These are phyloP conservation scores for Volvox carteri DNA, from an alignment of 163 green algal species.

Conservation along the genomic window DNA sequence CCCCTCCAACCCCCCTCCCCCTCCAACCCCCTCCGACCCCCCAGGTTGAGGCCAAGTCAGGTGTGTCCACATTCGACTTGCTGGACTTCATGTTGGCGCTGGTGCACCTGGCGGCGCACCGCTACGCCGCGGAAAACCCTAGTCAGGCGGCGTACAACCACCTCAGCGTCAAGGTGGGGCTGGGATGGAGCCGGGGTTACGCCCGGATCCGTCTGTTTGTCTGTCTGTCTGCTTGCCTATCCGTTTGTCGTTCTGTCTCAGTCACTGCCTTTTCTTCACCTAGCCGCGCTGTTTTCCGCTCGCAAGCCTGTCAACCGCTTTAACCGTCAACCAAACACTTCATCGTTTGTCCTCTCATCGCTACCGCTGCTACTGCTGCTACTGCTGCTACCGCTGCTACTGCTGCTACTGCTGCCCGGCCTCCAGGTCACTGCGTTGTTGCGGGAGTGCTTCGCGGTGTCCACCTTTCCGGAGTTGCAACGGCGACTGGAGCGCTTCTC, in stretches of 20 bases:
- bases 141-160: conserved; percentile 50
- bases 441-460: conserved; percentile 67
- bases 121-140: conserved; percentile 63
- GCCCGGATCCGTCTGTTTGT: too few relatives aligned
- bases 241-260: too few relatives aligned
- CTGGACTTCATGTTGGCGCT: conserved; percentile 82
- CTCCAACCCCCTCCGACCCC: not conserved
- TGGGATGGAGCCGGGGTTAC: not conserved
- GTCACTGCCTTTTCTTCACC: too few relatives aligned
- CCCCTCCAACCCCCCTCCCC: not conserved
- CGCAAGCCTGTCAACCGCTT: not conserved
- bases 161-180: conserved; percentile 26
- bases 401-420: too few relatives aligned
- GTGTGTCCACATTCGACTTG: conserved; percentile 73
- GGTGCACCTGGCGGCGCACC: conserved; percentile 69
- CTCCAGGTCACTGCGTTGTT: conserved; percentile 71
- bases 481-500: conserved; percentile 73
- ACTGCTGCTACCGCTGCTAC: too few relatives aligned
- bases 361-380: too few relatives aligned
- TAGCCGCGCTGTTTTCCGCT: too few relatives aligned
- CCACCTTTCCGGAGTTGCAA: conserved; percentile 77
- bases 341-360: too few relatives aligned
- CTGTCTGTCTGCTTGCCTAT: too few relatives aligned
- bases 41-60: conserved; percentile 63
- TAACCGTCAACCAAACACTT: too few relatives aligned